These are phyloP conservation scores for Thecaphora thlaspeos DNA, from an alignment of 1,284 basidiomycete genomes.

Conservation along the genomic window DNA sequence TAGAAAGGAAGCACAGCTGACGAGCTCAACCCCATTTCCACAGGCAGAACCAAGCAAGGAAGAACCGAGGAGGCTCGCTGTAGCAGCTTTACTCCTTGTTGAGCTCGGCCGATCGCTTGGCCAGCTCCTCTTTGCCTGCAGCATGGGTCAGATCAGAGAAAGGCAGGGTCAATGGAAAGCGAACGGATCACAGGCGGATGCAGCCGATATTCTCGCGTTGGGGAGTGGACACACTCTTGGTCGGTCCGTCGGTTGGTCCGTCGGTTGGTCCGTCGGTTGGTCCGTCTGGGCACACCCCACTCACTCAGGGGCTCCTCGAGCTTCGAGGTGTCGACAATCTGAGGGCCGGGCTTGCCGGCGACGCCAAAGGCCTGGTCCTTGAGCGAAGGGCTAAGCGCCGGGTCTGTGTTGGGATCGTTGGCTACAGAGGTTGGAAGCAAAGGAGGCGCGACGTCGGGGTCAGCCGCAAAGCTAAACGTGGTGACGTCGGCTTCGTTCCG, in stretches of 20 bases:
- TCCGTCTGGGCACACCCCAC: too few species aligned
- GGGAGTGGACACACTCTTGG: too few species aligned
- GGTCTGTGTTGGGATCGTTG: conserved; percentile 40
- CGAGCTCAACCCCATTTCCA: too few species aligned
- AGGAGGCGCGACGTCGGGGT: not conserved
- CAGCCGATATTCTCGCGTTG: too few species aligned
- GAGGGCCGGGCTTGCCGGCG: conserved; percentile 25
- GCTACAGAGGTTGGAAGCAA: conserved; percentile 4
- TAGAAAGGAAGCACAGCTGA: too few species aligned
- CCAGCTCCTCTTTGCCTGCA: conserved; percentile 33
- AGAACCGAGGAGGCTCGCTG: too few species aligned
- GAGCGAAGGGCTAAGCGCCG: conserved; percentile 26
- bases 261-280: too few species aligned
- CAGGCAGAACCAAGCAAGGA: too few species aligned
- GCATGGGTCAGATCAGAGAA: not conserved
- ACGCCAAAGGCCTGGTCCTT: conserved; percentile 18
- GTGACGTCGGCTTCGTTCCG: conserved; percentile 1
- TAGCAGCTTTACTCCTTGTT: conserved; percentile 19
- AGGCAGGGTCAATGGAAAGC: too few species aligned
- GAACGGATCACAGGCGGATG: too few species aligned
- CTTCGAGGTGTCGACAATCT: conserved; percentile 18
- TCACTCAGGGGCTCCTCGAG: conserved; percentile 31
- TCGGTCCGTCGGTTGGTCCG: too few species aligned
- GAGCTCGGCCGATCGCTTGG: conserved; percentile 44
- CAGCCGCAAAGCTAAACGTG: not conserved